Evolutionary conservation across 257 asterid genomes (phyloP).

Genomic region (Solanum lycopersicoides): DNA sequence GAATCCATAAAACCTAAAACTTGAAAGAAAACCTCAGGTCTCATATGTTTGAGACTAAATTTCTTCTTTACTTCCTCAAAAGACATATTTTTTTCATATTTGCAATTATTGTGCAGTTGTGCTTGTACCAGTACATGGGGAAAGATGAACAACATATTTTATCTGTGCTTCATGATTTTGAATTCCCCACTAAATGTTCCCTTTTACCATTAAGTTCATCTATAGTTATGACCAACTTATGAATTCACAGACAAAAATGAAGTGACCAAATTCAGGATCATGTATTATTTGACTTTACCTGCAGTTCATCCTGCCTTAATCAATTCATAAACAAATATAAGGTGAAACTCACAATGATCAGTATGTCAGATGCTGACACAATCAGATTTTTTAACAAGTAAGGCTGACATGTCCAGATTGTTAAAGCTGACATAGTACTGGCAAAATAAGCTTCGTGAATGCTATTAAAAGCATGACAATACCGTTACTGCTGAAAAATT

Average conservation of each 20-base stretch:
- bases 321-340: background rate
- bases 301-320: background rate
- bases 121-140: background rate
- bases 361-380: background rate
- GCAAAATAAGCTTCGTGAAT: background rate
- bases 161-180: background rate
- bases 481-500: background rate
- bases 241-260: background rate
- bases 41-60: background rate
- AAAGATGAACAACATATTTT: background rate
- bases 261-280: background rate
- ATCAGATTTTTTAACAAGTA: background rate
- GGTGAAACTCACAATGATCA: background rate
- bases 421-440: background rate
- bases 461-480: background rate
- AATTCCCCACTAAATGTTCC: background rate
- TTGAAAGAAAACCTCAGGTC: background rate
- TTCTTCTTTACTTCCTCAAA: background rate
- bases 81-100: background rate
- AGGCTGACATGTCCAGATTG: background rate
- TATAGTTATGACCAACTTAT: background rate
- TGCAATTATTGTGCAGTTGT: background rate
- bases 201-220: background rate
- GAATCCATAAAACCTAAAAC: background rate
- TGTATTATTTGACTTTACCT: background rate